Base-by-base conservation (phyloP, 768 basidiomycete species). In the Sporobolomyces roseus region DNA sequence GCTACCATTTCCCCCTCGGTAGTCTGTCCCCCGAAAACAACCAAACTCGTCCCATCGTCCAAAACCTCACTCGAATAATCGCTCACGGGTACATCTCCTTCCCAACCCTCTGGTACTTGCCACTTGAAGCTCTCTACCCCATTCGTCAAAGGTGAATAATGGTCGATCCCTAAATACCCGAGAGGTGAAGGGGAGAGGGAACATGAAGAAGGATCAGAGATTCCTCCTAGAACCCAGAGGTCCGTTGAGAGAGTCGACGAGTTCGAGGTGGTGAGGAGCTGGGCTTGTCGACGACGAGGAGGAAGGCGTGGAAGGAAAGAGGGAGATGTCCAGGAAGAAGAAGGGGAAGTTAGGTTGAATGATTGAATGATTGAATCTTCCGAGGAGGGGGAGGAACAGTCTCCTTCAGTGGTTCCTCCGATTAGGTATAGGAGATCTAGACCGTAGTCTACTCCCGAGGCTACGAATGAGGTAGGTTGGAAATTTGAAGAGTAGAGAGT, bases 161-260 rank as follows among this genome's bases (percentile, higher is more conserved):
- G 23, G 33, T 76, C 75, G 30, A 76, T 36, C 12, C 71, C 75
- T 17, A 67, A 36, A 51, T 76, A 76, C 13, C 65, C 75, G n/a
- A 73, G 70, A 29, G 69, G 69, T 29, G 59, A 33, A 7, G 21
- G 30, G 4, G 16, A 33, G 3, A 5, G 14, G 25, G 71, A 65
- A 61, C 74, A 74, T 13, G 13, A 46, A 19, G 75, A 73, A 30
- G 53, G 29, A 25, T 76, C 75, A 4, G 75, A 73, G 38, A 76
- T 74, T 21, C 75, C 75, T 1, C 71, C 75, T 21, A 72, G 63
- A 14, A 76, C 72, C 61, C 60, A 74, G 2, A 76, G 13, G 48
- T 68, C 65, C 25, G 55, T 61, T 10, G 61, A 66, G 29, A 53
- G 50, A 17, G 73, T 70, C 33, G 66, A 45, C 27, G 36, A 17